These are phyloP conservation scores for Knufia fluminis DNA, from an alignment of 2,329 filamentous ascomycete genomes.

Conservation along the genomic window DNA sequence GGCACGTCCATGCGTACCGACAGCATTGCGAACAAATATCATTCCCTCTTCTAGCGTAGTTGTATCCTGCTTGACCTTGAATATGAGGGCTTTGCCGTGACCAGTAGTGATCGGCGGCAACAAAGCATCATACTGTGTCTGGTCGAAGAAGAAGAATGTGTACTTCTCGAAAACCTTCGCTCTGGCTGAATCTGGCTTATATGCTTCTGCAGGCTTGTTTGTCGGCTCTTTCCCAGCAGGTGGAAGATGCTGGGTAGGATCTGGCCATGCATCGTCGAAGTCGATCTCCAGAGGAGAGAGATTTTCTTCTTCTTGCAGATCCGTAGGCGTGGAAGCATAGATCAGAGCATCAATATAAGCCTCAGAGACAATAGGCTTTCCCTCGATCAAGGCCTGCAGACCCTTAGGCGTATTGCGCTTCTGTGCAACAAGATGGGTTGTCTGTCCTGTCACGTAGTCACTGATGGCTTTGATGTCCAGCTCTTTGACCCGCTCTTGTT, in stretches of 20 bases:
- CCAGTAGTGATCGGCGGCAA: conserved; percentile 66
- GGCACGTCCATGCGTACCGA: conserved; percentile 61
- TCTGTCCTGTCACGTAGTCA: conserved; percentile 60
- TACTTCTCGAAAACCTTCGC: conserved; percentile 72
- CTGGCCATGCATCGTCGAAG: conserved; percentile 71
- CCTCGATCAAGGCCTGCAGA: conserved; percentile 76
- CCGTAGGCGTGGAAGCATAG: conserved; percentile 45
- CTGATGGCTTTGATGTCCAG: conserved; percentile 80
- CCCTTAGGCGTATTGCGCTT: conserved; percentile 86
- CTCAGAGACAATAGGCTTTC: conserved; percentile 63
- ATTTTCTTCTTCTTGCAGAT: conserved; percentile 43
- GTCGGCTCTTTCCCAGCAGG: conserved; percentile 66
- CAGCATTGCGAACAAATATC: conserved; percentile 62
- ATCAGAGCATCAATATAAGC: conserved; percentile 66
- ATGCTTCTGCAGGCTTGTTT: conserved; percentile 56
- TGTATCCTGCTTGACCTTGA: conserved; percentile 49
- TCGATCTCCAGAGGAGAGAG: conserved; percentile 62
- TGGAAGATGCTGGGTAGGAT: conserved; percentile 62
- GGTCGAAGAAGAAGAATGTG: conserved; percentile 78
- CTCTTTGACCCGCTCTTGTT: conserved; percentile 61
- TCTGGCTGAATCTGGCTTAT: conserved; percentile 59
- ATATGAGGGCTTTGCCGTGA: conserved; percentile 69
- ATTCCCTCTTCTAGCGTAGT: conserved; percentile 69
- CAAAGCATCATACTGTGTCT: conserved; percentile 65
- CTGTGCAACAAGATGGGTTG: conserved; percentile 79